phyloP scores from a whole-genome alignment of 2,329 filamentous ascomycete species.

The Pseudocercospora eumusae region DNA sequence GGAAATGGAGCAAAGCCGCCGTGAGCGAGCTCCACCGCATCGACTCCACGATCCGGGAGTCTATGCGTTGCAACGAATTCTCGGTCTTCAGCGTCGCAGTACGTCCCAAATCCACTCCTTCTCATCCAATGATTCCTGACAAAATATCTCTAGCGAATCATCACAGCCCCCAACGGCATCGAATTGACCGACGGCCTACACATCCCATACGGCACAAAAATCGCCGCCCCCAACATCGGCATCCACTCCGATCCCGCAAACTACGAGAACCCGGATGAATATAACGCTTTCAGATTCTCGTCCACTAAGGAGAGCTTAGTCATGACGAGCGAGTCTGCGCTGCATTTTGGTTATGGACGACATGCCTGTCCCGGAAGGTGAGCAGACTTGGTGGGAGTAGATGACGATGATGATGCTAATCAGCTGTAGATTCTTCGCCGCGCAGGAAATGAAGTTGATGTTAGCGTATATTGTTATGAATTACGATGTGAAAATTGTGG shows the following conservation, averaged over 20 bases:
- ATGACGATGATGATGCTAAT: too few species aligned
- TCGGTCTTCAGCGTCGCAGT: background rate
- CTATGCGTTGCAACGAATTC: slow-evolving; percentile 25
- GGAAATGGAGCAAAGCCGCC: slow-evolving; percentile 29
- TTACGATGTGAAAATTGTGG: slow-evolving; percentile 39
- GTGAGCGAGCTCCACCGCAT: slow-evolving; percentile 29
- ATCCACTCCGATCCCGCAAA: slow-evolving; percentile 34
- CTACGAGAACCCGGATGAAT: slow-evolving; percentile 31
- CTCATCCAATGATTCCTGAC: background rate
- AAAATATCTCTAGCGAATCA: slow-evolving; percentile 22
- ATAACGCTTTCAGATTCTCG: slow-evolving; percentile 35
- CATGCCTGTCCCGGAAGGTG: slow-evolving; percentile 39
- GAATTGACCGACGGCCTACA: slow-evolving; percentile 29
- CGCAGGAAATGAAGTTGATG: slow-evolving; percentile 51
- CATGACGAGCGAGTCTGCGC: slow-evolving; percentile 27
- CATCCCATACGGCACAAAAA: slow-evolving; percentile 30
- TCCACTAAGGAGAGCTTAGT: slow-evolving; percentile 24
- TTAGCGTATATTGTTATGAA: slow-evolving; percentile 45
- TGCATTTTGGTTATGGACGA: slow-evolving; percentile 32
- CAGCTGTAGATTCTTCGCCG: slow-evolving; percentile 39
- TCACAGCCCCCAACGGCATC: slow-evolving; percentile 32
- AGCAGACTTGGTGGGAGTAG: too few species aligned
- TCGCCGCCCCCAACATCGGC: slow-evolving; percentile 26
- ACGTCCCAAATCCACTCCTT: background rate
- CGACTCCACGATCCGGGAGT: slow-evolving; percentile 37